These are phyloP conservation scores for Colletotrichum orchidophilum DNA, from an alignment of 2,329 filamentous ascomycete species.

Conservation along the genomic window DNA sequence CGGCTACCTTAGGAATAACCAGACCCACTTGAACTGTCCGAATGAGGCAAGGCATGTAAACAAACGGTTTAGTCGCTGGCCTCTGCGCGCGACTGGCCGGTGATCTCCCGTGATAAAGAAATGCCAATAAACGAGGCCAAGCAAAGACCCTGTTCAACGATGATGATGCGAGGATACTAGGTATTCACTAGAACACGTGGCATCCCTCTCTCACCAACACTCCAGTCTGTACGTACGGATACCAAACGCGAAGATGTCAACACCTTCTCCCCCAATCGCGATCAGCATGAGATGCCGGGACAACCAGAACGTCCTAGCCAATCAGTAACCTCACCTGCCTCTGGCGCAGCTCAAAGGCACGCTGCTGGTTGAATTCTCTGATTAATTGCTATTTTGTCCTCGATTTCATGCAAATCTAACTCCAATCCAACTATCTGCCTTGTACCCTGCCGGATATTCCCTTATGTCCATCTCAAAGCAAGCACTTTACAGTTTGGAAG, in stretches of 20 bases:
- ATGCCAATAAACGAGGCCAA: neutral
- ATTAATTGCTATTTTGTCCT: neutral
- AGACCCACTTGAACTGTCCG: constrained; percentile 19
- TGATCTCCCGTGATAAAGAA: constrained; percentile 9
- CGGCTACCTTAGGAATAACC: neutral
- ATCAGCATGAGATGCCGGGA: constrained; percentile 10
- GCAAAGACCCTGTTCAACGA: neutral
- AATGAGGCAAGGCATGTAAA: constrained; percentile 28
- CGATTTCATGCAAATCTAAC: neutral
- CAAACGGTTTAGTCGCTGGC: constrained; percentile 26
- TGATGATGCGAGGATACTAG: constrained; percentile 17
- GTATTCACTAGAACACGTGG: neutral
- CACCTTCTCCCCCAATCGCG: neutral
- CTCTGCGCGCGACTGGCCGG: constrained; percentile 12
- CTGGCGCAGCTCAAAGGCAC: too few species aligned
- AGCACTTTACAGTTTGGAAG: neutral
- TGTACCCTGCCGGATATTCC: neutral
- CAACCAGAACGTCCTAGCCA: constrained; percentile 1
- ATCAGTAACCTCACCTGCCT: neutral
- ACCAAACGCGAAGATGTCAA: neutral
- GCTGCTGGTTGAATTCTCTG: neutral
- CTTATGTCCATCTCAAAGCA: neutral
- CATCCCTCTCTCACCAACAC: neutral
- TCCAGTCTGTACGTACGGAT: neutral
- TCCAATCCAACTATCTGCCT: neutral